These are phyloP conservation scores for Ophiostoma tasmaniense DNA, from an alignment of 2,329 filamentous ascomycete species.

Conservation along the genomic window DNA sequence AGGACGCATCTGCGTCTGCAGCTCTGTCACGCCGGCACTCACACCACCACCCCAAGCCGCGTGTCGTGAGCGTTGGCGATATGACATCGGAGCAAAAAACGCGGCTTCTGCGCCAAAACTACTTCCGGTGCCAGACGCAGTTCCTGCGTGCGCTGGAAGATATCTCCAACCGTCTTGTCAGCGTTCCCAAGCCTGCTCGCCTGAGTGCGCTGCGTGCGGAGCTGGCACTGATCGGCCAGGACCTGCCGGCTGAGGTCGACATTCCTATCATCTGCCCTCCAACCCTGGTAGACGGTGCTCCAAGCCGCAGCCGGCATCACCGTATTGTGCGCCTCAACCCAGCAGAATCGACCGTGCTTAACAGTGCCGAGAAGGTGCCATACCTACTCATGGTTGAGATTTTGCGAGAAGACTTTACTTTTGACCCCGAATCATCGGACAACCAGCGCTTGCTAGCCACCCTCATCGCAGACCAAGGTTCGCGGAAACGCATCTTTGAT, in stretches of 20 bases:
- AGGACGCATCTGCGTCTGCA: constrained; percentile 36
- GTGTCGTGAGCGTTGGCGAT: constrained; percentile 49
- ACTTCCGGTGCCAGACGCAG: constrained; percentile 73
- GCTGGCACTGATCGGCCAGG: constrained; percentile 69
- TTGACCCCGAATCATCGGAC: constrained; percentile 64
- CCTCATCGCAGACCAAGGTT: constrained; percentile 49
- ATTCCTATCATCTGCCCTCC: constrained; percentile 75
- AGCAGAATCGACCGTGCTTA: constrained; percentile 73
- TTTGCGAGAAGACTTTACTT: constrained; percentile 71
- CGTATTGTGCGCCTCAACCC: constrained; percentile 77
- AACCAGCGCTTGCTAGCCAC: constrained; percentile 58
- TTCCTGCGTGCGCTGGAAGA: constrained; percentile 73
- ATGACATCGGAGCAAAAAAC: constrained; percentile 59
- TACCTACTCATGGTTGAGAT: constrained; percentile 82
- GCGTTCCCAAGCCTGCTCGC: constrained; percentile 72
- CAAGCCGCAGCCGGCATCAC: constrained; percentile 68
- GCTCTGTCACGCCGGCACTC: constrained; percentile 39
- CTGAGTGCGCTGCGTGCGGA: constrained; percentile 75
- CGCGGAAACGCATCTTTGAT: constrained; percentile 56
- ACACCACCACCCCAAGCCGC: constrained; percentile 54
- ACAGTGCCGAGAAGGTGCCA: constrained; percentile 79
- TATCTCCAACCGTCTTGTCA: constrained; percentile 75
- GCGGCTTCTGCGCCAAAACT: constrained; percentile 68
- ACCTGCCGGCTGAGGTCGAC: constrained; percentile 74
- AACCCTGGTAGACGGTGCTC: constrained; percentile 61